These are phyloP conservation scores for Umbilicaria muhlenbergii DNA, from an alignment of 495 filamentous ascomycete genomes.

Conservation along the genomic window DNA sequence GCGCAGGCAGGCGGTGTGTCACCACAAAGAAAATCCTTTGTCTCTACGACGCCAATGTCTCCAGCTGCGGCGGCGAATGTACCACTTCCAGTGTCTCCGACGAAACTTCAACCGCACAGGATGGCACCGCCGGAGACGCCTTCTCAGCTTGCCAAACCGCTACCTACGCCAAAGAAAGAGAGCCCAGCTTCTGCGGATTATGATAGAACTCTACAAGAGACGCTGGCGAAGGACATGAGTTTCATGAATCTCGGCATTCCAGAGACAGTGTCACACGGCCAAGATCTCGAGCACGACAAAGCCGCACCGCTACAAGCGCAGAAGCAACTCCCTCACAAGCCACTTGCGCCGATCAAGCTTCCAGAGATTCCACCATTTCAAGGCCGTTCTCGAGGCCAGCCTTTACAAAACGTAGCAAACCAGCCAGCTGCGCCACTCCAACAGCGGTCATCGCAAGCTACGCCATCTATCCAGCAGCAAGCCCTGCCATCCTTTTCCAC, in stretches of 20 bases:
- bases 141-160: slow-evolving; percentile 22
- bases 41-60: slow-evolving; percentile 25
- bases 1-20: slow-evolving; percentile 28
- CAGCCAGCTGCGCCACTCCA: slow-evolving; percentile 15
- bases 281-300: not conserved
- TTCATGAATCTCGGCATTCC: slow-evolving; percentile 25
- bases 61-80: slow-evolving; percentile 35
- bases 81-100: slow-evolving; percentile 37
- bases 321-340: slow-evolving; percentile 8
- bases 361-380: slow-evolving; percentile 40
- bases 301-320: not conserved
- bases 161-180: slow-evolving; percentile 15
- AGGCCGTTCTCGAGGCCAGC: slow-evolving; percentile 16
- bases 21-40: slow-evolving; percentile 43
- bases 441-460: slow-evolving; percentile 3
- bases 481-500: slow-evolving; percentile 8
- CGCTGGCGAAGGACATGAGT: slow-evolving; percentile 43
- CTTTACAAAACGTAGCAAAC: slow-evolving; percentile 19
- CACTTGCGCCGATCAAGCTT: slow-evolving; percentile 22
- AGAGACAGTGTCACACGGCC: slow-evolving; percentile 7
- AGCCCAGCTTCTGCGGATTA: slow-evolving; percentile 36
- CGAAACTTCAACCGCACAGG: slow-evolving; percentile 21
- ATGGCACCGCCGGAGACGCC: slow-evolving; percentile 27
- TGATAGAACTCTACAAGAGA: slow-evolving; percentile 34
- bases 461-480: slow-evolving; percentile 8